These are phyloP conservation scores for Nigrograna mackinnonii DNA, from an alignment of 2,329 filamentous ascomycete genomes.

Conservation along the genomic window DNA sequence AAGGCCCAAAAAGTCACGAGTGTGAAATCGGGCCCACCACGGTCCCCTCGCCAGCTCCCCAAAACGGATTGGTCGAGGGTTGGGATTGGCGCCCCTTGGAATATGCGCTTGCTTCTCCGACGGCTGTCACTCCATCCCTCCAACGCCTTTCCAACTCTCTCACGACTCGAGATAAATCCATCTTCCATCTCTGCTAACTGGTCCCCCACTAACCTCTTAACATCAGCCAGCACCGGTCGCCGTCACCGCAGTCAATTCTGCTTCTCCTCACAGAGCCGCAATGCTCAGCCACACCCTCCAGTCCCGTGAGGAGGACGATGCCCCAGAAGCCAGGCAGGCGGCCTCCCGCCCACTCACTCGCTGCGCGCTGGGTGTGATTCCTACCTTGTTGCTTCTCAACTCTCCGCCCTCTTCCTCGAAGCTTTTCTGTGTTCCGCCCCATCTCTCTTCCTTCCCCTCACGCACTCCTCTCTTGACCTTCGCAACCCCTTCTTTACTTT, in stretches of 20 bases:
- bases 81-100: not conserved
- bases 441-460: not conserved
- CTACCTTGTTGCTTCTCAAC: not conserved
- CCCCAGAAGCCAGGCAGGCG: not conserved
- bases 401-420: not conserved
- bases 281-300: not conserved
- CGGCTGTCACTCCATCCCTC: not conserved
- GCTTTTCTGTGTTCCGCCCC: not conserved
- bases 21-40: too few species aligned
- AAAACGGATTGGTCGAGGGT: not conserved
- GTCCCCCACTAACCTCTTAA: not conserved
- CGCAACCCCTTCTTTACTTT: too few species aligned
- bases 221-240: not conserved
- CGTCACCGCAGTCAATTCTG: not conserved
- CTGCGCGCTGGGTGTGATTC: not conserved
- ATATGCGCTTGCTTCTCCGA: not conserved
- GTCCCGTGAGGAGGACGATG: not conserved
- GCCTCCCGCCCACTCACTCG: not conserved
- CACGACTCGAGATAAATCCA: not conserved
- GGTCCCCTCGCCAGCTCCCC: too few species aligned
- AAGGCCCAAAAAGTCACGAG: too few species aligned
- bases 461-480: not conserved
- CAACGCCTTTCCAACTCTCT: not conserved
- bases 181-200: not conserved
- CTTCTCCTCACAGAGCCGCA: not conserved